Evolutionary conservation across 2,329 filamentous ascomycete genomes (phyloP).

Genomic region (Colletotrichum nymphaeae): DNA sequence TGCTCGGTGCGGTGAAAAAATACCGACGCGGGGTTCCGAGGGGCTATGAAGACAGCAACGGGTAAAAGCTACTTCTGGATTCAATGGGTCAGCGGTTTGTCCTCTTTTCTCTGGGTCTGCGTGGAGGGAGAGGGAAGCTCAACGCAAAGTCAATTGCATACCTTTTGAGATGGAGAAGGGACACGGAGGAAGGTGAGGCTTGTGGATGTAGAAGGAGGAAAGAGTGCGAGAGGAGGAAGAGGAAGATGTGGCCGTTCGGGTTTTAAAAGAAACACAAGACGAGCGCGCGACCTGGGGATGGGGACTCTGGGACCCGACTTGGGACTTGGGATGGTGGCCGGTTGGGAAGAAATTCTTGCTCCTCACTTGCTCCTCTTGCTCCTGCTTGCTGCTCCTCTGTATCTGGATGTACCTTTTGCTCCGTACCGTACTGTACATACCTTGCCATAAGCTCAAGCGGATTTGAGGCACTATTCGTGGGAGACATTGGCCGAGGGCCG

Average conservation of each 20-base stretch:
- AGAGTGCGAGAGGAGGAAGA: slow-evolving; percentile 22
- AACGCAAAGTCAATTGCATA: slow-evolving; percentile 17
- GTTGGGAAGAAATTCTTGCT: slow-evolving; percentile 29
- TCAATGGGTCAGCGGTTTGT: slow-evolving; percentile 14
- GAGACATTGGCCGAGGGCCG: slow-evolving; percentile 31
- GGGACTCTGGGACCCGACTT: too few species aligned
- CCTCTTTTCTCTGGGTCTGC: neutral
- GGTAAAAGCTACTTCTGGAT: slow-evolving; percentile 27
- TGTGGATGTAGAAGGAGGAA: slow-evolving; percentile 15
- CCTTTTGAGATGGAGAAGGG: neutral
- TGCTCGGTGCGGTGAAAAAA: slow-evolving; percentile 36
- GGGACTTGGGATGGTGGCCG: slow-evolving; percentile 19
- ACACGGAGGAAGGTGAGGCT: neutral
- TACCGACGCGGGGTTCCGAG: slow-evolving; percentile 40
- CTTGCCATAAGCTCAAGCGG: slow-evolving; percentile 30
- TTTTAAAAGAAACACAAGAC: slow-evolving; percentile 33
- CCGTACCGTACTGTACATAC: neutral
- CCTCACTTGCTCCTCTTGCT: neutral
- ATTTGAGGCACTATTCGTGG: slow-evolving; percentile 31
- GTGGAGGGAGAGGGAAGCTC: slow-evolving; percentile 13
- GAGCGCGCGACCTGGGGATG: slow-evolving; percentile 16
- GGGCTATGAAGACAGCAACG: slow-evolving; percentile 41
- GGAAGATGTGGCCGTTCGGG: slow-evolving; percentile 30
- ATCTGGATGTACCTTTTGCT: too few species aligned
- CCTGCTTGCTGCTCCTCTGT: neutral